A percentile compares a stretch with the other conserved stretches of the same genome.
Evolutionary conservation across 2,329 filamentous ascomycete genomes (phyloP).

Genomic region (Trichophyton simii): DNA sequence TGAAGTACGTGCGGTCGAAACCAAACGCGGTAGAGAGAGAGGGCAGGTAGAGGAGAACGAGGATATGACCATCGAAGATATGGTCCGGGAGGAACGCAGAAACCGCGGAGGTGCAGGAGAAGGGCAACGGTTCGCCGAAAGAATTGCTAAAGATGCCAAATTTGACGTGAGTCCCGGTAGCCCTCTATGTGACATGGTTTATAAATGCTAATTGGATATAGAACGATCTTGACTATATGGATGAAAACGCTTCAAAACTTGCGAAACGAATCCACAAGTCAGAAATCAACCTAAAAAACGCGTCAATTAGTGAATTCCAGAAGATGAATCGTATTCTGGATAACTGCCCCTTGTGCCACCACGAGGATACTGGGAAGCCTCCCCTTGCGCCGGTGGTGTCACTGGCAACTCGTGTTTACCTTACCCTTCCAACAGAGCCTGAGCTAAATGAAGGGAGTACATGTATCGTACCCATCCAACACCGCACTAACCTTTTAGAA

Average conservation of each 20-base stretch:
- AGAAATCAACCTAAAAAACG: constrained; percentile 74
- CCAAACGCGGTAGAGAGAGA: constrained; percentile 69
- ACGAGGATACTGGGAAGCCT: constrained; percentile 66
- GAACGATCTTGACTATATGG: constrained; percentile 90
- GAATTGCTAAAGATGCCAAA: constrained; percentile 84
- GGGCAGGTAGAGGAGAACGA: constrained; percentile 82
- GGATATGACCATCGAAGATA: constrained; percentile 92
- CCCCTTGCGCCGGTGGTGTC: constrained; percentile 78
- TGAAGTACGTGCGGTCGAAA: constrained; percentile 68
- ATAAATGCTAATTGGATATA: constrained; percentile 15
- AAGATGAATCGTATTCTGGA: constrained; percentile 80
- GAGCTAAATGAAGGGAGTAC: constrained; percentile 74
- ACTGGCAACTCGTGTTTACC: constrained; percentile 70
- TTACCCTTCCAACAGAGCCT: constrained; percentile 81
- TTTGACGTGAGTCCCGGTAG: constrained; percentile 48
- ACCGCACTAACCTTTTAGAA: constrained; percentile 81
- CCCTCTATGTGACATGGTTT: background rate
- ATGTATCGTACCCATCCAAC: constrained; percentile 77
- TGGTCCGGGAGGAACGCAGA: constrained; percentile 86
- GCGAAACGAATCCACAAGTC: constrained; percentile 79
- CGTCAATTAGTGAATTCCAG: constrained; percentile 77
- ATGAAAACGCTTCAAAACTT: constrained; percentile 87
- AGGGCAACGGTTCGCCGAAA: constrained; percentile 69
- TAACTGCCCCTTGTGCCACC: constrained; percentile 78
- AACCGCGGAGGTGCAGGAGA: constrained; percentile 68